Evolutionary conservation across 345 rosid species (phyloP).

Genomic region (Melastoma malabathricum): DNA sequence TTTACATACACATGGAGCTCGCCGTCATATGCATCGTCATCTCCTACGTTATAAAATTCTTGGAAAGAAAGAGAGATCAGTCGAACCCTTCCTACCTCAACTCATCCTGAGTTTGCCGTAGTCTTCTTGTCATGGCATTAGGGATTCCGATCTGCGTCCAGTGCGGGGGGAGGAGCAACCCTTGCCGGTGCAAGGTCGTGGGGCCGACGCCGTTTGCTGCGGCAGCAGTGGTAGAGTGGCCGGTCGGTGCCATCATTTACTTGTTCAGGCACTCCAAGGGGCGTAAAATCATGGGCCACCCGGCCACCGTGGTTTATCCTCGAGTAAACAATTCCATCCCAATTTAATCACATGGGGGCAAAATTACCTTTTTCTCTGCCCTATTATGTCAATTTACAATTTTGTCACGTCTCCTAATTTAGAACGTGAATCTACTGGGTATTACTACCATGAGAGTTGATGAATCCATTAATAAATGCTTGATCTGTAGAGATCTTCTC

Average conservation of each 20-base stretch:
- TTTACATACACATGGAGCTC: too few relatives aligned
- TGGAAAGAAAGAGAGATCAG: too few relatives aligned
- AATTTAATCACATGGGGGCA: constrained; percentile 16
- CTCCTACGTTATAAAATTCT: too few relatives aligned
- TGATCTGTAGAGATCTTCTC: too few relatives aligned
- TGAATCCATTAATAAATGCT: too few relatives aligned
- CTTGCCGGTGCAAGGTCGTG: constrained; percentile 76
- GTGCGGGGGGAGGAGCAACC: constrained; percentile 59
- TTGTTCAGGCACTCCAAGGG: constrained; percentile 57
- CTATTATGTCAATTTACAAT: too few relatives aligned
- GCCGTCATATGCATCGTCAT: too few relatives aligned
- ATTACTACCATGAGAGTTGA: not conserved
- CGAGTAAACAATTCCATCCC: constrained; percentile 46
- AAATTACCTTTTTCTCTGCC: too few relatives aligned
- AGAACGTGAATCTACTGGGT: too few relatives aligned
- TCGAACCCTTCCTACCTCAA: too few relatives aligned
- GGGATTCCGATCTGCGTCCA: constrained; percentile 32
- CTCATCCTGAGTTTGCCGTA: too few relatives aligned
- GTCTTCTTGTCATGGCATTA: constrained; percentile 2
- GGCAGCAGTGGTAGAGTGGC: constrained; percentile 74
- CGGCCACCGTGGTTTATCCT: constrained; percentile 66
- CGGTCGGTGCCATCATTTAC: constrained; percentile 70
- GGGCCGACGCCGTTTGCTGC: constrained; percentile 80
- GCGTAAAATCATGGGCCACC: constrained; percentile 77
- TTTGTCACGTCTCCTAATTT: too few relatives aligned